Evolutionary conservation across 2,329 filamentous ascomycete genomes (phyloP).

Genomic region (Exophiala sp.): DNA sequence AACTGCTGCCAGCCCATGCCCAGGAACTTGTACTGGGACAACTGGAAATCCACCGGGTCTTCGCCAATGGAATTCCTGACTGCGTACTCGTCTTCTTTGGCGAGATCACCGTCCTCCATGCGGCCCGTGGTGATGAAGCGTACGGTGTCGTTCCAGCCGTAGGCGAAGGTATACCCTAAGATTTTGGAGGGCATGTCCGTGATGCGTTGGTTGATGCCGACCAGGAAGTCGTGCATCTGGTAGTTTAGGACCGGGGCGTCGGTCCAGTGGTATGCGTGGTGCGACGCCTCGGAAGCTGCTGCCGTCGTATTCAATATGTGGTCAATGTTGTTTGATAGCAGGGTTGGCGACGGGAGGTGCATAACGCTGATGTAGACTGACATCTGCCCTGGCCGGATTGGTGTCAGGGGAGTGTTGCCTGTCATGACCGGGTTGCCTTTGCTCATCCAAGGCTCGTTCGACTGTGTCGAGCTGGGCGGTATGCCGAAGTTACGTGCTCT

Average conservation of each 20-base stretch:
- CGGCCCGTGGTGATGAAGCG: conserved; percentile 18
- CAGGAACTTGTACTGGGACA: neutral
- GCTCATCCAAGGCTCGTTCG: conserved; percentile 16
- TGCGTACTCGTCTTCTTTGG: neutral
- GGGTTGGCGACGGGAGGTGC: neutral
- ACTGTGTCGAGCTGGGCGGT: neutral
- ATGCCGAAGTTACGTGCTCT: too few relatives aligned
- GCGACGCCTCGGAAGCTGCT: neutral
- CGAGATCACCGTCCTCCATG: neutral
- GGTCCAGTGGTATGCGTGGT: conserved; percentile 20
- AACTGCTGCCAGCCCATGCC: conserved; percentile 19
- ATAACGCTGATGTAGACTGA: conserved; percentile 16
- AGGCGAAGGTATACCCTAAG: conserved; percentile 19
- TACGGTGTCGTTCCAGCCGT: conserved; percentile 23
- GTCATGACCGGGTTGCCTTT: conserved; percentile 1
- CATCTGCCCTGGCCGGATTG: conserved; percentile 12
- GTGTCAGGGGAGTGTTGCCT: neutral
- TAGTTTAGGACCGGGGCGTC: conserved; percentile 11
- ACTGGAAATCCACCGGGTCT: neutral
- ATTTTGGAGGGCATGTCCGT: conserved; percentile 3
- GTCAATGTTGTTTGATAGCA: neutral
- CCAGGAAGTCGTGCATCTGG: conserved; percentile 12
- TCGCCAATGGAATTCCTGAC: conserved; percentile 6
- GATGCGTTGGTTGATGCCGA: conserved; percentile 13
- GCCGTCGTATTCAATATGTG: neutral